Evolutionary conservation across 2,329 filamentous ascomycete genomes (phyloP).

Genomic region (Ambrosiella xylebori): DNA sequence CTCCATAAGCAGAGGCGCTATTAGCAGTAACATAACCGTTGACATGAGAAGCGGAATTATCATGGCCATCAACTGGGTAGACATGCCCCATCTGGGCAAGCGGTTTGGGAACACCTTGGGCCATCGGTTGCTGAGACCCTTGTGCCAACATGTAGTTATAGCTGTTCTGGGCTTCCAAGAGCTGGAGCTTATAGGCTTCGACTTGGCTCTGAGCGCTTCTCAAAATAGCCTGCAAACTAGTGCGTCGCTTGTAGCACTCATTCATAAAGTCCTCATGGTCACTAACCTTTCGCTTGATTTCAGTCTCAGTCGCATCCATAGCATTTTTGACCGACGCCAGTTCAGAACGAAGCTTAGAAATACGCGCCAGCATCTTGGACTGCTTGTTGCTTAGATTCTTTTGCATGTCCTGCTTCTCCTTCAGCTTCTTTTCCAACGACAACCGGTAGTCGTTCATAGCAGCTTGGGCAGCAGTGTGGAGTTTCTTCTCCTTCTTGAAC

Average conservation of each 20-base stretch:
- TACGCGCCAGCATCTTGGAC: slow-evolving; percentile 55
- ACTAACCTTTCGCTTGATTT: background rate
- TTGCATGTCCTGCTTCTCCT: slow-evolving; percentile 46
- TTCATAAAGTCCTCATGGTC: background rate
- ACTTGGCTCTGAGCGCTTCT: background rate
- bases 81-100: background rate
- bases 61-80: background rate
- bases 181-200: background rate
- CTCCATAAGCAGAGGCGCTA: background rate
- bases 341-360: slow-evolving; percentile 56
- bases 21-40: background rate
- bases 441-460: slow-evolving; percentile 41
- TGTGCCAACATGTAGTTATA: background rate
- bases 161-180: background rate
- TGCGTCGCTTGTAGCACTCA: background rate
- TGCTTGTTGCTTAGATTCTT: slow-evolving; percentile 46
- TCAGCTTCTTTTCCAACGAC: slow-evolving; percentile 44
- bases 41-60: background rate
- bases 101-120: background rate
- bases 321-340: slow-evolving; percentile 53
- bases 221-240: background rate
- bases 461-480: slow-evolving; percentile 40
- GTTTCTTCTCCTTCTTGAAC: slow-evolving; percentile 37
- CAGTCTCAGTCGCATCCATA: slow-evolving; percentile 18
- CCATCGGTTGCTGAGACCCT: background rate